Evolutionary conservation across 2,329 filamentous ascomycete genomes (phyloP).

Genomic region (Parascedosporium putredinis): DNA sequence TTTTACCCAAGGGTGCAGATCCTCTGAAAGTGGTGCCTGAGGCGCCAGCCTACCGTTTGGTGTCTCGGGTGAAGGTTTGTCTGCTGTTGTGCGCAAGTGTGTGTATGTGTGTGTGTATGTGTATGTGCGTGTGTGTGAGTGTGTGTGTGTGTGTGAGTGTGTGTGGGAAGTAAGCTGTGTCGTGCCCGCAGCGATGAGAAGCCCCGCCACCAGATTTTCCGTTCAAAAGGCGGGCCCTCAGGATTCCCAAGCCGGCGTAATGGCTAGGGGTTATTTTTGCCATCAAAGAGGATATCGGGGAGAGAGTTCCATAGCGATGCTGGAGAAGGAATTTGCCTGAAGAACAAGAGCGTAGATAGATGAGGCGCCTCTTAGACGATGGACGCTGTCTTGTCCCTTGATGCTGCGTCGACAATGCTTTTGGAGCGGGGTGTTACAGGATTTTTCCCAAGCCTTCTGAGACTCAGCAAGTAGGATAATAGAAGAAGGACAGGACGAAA

Average conservation of each 20-base stretch:
- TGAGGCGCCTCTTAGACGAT: too few species aligned
- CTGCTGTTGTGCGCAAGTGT: too few species aligned
- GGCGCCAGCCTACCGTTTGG: neutral
- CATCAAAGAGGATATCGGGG: neutral
- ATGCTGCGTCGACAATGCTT: neutral
- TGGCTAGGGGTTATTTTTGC: too few species aligned
- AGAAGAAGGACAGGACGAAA: constrained; percentile 2
- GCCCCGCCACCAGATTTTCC: constrained; percentile 4
- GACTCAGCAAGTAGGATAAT: neutral
- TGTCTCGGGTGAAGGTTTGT: neutral
- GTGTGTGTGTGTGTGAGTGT: too few species aligned
- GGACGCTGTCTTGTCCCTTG: too few species aligned
- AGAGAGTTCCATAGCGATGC: neutral
- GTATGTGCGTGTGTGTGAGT: too few species aligned
- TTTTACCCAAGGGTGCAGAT: neutral
- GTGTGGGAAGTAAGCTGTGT: too few species aligned
- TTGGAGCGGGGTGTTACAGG: neutral
- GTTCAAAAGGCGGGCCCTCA: too few species aligned
- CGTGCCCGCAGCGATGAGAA: too few species aligned
- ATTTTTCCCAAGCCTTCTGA: neutral
- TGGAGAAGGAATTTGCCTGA: neutral
- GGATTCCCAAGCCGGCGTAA: too few species aligned
- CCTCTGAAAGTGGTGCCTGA: constrained; percentile 4
- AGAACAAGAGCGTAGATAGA: neutral
- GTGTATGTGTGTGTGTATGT: too few species aligned